Base-by-base conservation (phyloP, 768 basidiomycete species). In the Rhizopogon salebrosus region DNA sequence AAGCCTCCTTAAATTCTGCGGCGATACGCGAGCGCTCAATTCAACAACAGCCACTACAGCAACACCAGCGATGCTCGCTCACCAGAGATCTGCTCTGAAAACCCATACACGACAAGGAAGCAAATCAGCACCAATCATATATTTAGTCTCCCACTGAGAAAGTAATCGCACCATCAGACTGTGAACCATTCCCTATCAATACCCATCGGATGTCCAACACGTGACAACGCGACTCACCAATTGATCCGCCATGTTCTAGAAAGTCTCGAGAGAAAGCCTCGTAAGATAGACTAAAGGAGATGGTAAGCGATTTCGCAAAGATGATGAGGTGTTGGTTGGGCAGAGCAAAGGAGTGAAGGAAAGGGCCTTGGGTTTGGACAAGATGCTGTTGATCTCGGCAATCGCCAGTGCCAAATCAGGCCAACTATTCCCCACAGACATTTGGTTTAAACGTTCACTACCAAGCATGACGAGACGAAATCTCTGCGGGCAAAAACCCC, bases 1-100 rank as follows among this genome's bases (percentile, higher is more conserved):
- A 98, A 46, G 95, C 95, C 78, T 98, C 95, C 80, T 95, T 98
- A 84, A 95, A 98, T 73, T 95, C 93, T 91, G 67, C 26, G 41
- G 42, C 59, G n/a, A 20, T n/a, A 24, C 40, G 37, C 54, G 55
- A 48, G 58, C 45, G 35, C 26, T 29, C 13, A 11, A 34, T 27
- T 34, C 41, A n/a, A 48, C 43, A 49, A 42, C 39, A 20, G n/a
- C n/a, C n/a, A n/a, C n/a, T n/a, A 22, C 31, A 45, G 24, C 13
- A 10, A 31, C 31, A 31, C 35, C 26, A 45, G 11, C 27, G 42
- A 42, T 18, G 41, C 54, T 38, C 14, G 71, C 84, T 41, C 64
- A 92, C 92, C 92, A 64, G 91, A 83, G 63, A 95, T 91, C 79
- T 94, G 92, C 70, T 95, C 92, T 95, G 67, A 29, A 57, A 13